Conservation (phyloP, 345 rosid genomes). For the Eucalyptus polyanthemos region DNA sequence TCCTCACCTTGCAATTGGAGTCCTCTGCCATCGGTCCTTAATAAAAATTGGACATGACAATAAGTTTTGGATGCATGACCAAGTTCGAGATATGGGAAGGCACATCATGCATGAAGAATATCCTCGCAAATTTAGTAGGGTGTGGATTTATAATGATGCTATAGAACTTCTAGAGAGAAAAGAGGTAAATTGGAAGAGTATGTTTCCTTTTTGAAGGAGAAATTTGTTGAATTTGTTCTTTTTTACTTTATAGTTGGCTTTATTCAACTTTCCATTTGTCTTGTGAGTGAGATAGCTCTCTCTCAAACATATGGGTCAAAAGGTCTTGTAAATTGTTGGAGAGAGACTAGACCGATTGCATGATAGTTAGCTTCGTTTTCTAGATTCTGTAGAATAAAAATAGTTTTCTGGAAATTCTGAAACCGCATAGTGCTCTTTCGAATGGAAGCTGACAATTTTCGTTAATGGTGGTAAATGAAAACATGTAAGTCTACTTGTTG, state of each 20-base stretch:
- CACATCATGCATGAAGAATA: fast-evolving
- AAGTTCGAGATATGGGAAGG: not conserved
- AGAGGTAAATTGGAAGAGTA: not conserved
- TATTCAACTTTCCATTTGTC: not conserved
- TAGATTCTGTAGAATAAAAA: not conserved
- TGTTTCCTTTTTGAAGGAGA: not conserved
- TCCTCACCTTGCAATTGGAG: fast-evolving
- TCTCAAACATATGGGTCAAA: not conserved
- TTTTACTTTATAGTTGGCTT: not conserved
- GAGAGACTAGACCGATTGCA: not conserved
- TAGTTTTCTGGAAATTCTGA: not conserved
- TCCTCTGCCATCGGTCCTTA: fast-evolving
- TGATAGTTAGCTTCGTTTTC: not conserved
- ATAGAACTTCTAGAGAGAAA: not conserved
- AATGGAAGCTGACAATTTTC: not conserved
- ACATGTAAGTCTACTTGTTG: not conserved
- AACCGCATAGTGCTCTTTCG: too few relatives aligned
- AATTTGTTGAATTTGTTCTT: not conserved
- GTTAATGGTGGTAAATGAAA: not conserved
- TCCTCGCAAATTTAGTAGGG: not conserved
- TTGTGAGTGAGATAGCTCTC: not conserved
- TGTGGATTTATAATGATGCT: not conserved
- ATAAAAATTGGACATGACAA: not conserved
- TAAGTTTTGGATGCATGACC: not conserved
- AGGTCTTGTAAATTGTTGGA: not conserved